Percentiles rank a stretch among this genome's conserved stretches.
Conservation (phyloP, 768 basidiomycete genomes). For the Roridomyces roridus region DNA sequence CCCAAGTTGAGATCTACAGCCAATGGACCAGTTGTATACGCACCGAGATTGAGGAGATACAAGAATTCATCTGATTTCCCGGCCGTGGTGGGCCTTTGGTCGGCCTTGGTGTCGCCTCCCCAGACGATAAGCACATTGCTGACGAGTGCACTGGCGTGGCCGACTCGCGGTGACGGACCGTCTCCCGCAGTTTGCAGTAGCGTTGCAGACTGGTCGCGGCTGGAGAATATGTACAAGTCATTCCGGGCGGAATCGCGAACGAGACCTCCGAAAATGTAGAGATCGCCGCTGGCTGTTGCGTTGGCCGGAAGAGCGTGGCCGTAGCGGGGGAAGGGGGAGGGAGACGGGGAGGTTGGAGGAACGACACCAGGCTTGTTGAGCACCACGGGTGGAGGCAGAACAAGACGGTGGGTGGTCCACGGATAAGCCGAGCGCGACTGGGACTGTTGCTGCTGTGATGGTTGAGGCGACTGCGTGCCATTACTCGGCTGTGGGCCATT, state of each 20-base stretch:
- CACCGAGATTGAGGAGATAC: constrained; percentile 93
- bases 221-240: constrained; percentile 91
- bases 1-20: constrained; percentile 8
- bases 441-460: constrained; percentile 26
- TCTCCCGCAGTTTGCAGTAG: constrained; percentile 90
- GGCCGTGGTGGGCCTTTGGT: constrained; percentile 58
- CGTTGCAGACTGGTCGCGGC: constrained; percentile 77
- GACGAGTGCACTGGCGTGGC: constrained; percentile 94
- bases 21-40: constrained; percentile 6
- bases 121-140: constrained; percentile 96
- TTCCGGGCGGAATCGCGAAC: constrained; percentile 89
- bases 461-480: constrained; percentile 17
- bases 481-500: background rate
- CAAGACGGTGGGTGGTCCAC: constrained; percentile 81
- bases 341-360: constrained; percentile 73
- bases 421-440: constrained; percentile 71
- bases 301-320: constrained; percentile 89
- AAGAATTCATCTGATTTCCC: constrained; percentile 92
- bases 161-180: constrained; percentile 88
- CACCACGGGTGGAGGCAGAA: constrained; percentile 69
- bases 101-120: constrained; percentile 96
- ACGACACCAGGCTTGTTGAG: constrained; percentile 68
- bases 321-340: constrained; percentile 94
- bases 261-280: constrained; percentile 96
- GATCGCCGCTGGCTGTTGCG: constrained; percentile 81